Percentiles rank a stretch among this genome's conserved stretches.
Conservation (phyloP, 1,284 basidiomycete species). For the Malassezia slooffiae region DNA sequence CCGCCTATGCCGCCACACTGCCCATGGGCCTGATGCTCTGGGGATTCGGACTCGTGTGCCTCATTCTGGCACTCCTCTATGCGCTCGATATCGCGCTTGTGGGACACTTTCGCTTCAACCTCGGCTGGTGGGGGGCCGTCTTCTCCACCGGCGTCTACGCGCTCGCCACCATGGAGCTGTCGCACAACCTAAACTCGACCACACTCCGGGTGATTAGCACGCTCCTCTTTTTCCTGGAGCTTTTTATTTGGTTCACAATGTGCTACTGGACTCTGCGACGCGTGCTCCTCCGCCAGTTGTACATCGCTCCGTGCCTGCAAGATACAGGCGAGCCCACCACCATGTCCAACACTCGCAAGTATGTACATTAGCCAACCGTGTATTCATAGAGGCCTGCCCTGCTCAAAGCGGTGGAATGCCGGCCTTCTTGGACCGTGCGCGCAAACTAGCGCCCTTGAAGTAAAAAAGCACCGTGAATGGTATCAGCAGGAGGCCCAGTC, state of each 20-base stretch:
- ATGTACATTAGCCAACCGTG: too few relatives aligned
- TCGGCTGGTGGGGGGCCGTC: slow-evolving; percentile 34
- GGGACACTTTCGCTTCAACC: slow-evolving; percentile 26
- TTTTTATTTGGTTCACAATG: too few relatives aligned
- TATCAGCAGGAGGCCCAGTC: slow-evolving; percentile 6
- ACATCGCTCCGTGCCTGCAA: too few relatives aligned
- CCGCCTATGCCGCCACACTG: slow-evolving; percentile 22
- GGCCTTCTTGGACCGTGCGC: neutral
- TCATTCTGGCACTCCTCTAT: slow-evolving; percentile 46
- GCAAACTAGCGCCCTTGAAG: neutral
- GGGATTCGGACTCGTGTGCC: slow-evolving; percentile 50
- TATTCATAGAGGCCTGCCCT: too few relatives aligned
- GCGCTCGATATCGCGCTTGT: slow-evolving; percentile 27
- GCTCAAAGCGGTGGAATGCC: too few relatives aligned
- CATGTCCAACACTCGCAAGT: too few relatives aligned
- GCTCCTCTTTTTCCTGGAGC: too few relatives aligned
- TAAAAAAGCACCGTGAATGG: slow-evolving; percentile 7
- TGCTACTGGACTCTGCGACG: too few relatives aligned
- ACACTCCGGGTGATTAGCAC: too few relatives aligned
- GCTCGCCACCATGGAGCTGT: slow-evolving; percentile 23
- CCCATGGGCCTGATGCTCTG: slow-evolving; percentile 48
- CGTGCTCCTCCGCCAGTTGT: too few relatives aligned
- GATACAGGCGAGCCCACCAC: too few relatives aligned
- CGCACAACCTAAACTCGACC: too few relatives aligned
- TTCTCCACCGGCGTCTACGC: slow-evolving; percentile 37